Percentiles rank a stretch among this genome's conserved stretches.
Conservation (phyloP, 306 rosid genomes). For the Mimosa bimucronata region DNA sequence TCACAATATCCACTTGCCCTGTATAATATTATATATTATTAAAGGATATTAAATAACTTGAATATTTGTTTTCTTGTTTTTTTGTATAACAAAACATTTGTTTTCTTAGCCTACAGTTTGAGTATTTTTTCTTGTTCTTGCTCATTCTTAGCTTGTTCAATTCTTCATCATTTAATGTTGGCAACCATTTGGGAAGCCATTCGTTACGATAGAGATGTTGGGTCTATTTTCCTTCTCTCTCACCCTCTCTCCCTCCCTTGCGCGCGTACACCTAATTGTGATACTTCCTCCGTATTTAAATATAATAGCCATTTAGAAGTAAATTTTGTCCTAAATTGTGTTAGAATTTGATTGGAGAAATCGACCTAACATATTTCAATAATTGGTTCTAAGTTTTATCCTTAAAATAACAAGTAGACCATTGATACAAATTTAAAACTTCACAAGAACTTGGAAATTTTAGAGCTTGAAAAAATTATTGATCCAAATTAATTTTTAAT, state of each 20-base stretch:
- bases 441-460: not conserved
- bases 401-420: not conserved
- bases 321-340: not conserved
- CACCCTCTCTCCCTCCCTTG: not conserved
- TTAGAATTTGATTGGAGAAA: too few species aligned
- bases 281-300: too few species aligned
- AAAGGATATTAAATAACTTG: not conserved
- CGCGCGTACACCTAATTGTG: too few species aligned
- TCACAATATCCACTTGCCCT: slow-evolving; percentile 16
- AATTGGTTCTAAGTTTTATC: too few species aligned
- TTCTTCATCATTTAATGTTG: not conserved
- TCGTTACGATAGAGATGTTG: slow-evolving; percentile 2
- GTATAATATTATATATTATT: not conserved
- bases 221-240: not conserved
- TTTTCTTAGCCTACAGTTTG: slow-evolving; percentile 13
- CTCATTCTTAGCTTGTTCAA: not conserved
- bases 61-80: not conserved
- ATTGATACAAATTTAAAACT: not conserved
- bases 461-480: not conserved
- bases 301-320: too few species aligned
- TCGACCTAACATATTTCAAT: too few species aligned
- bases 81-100: not conserved
- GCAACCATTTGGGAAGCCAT: not conserved
- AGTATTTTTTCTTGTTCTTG: not conserved
- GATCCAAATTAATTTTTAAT: not conserved